These are phyloP conservation scores for Termitomyces bulborhizus DNA, from an alignment of 768 basidiomycete genomes.

Conservation along the genomic window DNA sequence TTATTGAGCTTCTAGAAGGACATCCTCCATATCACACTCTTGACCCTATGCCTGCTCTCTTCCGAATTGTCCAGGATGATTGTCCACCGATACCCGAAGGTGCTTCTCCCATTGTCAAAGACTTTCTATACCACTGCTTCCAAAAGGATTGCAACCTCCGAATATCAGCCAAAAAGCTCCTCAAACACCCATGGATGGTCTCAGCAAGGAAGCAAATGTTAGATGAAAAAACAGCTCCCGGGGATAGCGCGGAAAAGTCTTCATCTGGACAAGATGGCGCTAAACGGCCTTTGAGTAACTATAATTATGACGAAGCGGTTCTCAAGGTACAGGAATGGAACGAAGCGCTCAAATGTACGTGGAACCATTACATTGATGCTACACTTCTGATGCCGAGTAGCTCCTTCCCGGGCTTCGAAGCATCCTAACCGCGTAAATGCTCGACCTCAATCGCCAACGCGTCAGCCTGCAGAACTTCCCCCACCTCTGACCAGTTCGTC, in stretches of 20 bases:
- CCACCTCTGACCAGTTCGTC: slow-evolving; percentile 25
- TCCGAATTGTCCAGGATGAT: slow-evolving; percentile 98
- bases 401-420: slow-evolving; percentile 71
- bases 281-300: slow-evolving; percentile 57
- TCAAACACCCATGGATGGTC: slow-evolving; percentile 95
- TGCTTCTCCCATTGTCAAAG: slow-evolving; percentile 90
- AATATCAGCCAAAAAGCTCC: slow-evolving; percentile 87
- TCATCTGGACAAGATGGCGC: slow-evolving; percentile 27
- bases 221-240: slow-evolving; percentile 27
- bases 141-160: slow-evolving; percentile 96
- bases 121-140: slow-evolving; percentile 96
- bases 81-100: slow-evolving; percentile 95
- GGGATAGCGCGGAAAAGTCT: slow-evolving; percentile 28
- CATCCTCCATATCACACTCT: slow-evolving; percentile 95
- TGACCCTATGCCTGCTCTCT: slow-evolving; percentile 97
- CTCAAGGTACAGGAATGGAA: slow-evolving; percentile 98
- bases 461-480: slow-evolving; percentile 27
- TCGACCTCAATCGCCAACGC: slow-evolving; percentile 41
- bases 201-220: slow-evolving; percentile 71
- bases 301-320: slow-evolving; percentile 91
- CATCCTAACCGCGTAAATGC: slow-evolving; percentile 43
- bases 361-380: slow-evolving; percentile 3
- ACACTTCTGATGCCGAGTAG: slow-evolving; percentile 26
- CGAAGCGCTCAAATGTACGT: slow-evolving; percentile 85
- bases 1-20: slow-evolving; percentile 88